Evolutionary conservation across 805 yeast genomes (phyloP), one percentile per base, ranked within the genome.

Genomic region (Starmerella stigmatis): DNA sequence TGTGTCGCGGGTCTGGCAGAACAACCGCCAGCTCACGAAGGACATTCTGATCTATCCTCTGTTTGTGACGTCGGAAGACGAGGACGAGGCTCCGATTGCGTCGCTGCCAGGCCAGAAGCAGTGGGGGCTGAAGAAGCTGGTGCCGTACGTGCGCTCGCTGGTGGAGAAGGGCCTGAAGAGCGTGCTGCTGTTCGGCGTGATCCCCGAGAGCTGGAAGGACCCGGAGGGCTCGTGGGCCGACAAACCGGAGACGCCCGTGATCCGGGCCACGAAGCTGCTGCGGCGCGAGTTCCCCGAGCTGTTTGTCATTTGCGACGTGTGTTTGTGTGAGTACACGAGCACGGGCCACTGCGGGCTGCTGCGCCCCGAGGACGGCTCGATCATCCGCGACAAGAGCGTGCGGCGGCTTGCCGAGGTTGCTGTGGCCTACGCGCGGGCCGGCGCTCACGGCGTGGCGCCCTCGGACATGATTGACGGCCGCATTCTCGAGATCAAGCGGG

Each of bases 331-430:
- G 65, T 92, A 86, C 64, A 92, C 98, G 8, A 74, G 80, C 45
- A 97, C 92, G 59, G 98, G 98, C n/a, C 98, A 92, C 63, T 92
- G 98, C 67, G 98, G 98, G 32, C 72, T 86, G 13, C 70, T 92
- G 43, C 72, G 79, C 50, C 94, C 83, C 46, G n/a, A 16, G 16
- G 96, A 86, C 60, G 96, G 97, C 7, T 60, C 83, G 9, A 75
- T 92, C 57, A 80, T 82, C 60, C 73, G 94, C 45, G 82, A 78
- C 44, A 61, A 65, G 43, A 76, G 89, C 12, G 94, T 83, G 10
- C 71, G 77, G 54, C 74, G 98, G 62, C 73, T 92, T 38, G 96
- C 94, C 3, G 88, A 89, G 4, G 96, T 92, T 19, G 95, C 97
- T 1, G 94, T 83, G 8, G 86, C 85, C 62, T 92, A 92, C 61